These are phyloP conservation scores for Syncephalastrum sp. DNA, from an alignment of 371 early-diverging fungal species.

Conservation along the genomic window DNA sequence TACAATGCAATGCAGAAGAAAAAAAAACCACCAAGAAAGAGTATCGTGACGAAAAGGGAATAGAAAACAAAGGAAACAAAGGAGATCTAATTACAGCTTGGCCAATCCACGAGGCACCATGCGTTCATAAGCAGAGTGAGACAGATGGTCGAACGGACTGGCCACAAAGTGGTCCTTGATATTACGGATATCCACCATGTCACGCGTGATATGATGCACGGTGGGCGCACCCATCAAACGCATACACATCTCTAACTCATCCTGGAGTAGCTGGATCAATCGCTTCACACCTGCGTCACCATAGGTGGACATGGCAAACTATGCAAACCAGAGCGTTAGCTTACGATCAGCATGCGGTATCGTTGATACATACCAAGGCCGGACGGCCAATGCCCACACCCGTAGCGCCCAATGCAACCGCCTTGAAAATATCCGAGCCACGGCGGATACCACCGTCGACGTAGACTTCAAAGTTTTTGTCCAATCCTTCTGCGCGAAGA, in stretches of 20 bases:
- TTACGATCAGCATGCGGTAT: conserved; percentile 36
- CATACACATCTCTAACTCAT: conserved; percentile 75
- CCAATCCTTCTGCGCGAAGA: conserved; percentile 37
- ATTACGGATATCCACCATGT: conserved; percentile 52
- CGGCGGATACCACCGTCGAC: conserved; percentile 89
- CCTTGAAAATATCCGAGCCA: conserved; percentile 89
- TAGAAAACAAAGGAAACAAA: too few species aligned
- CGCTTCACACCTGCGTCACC: conserved; percentile 77
- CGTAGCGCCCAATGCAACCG: conserved; percentile 88
- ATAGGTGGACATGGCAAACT: conserved; percentile 63
- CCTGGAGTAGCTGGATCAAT: conserved; percentile 59
- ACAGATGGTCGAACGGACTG: conserved; percentile 33
- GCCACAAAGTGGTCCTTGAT: conserved; percentile 37
- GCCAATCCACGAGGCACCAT: conserved; percentile 29
- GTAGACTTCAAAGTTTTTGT: conserved; percentile 73
- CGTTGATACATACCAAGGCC: conserved; percentile 46
- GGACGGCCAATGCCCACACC: conserved; percentile 93
- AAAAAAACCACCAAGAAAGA: too few species aligned
- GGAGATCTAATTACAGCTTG: too few species aligned
- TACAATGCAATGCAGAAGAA: too few species aligned
- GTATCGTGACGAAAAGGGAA: too few species aligned
- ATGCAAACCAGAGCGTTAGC: conserved; percentile 10
- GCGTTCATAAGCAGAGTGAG: conserved; percentile 30
- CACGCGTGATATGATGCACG: conserved; percentile 54
- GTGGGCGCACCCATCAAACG: conserved; percentile 65